Percentiles rank a stretch among this genome's conserved stretches.
Conservation (phyloP, 495 filamentous ascomycete species). For the Recurvomyces mirabilis region DNA sequence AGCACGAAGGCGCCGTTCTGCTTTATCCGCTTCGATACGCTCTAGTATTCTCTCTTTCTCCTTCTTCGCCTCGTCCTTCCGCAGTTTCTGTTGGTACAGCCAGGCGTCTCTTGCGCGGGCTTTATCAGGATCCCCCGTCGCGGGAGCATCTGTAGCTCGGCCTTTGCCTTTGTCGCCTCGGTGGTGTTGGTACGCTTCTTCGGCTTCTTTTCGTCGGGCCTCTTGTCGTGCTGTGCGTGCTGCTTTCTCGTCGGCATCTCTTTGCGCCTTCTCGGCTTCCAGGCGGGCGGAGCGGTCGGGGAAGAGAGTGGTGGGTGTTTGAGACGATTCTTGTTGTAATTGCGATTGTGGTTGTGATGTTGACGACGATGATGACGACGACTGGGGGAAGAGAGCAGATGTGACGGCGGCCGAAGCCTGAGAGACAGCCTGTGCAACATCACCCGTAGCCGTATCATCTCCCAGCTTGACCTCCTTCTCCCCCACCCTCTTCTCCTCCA, state of each 20-base stretch:
- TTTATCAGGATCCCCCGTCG: constrained; percentile 10
- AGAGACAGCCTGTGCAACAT: constrained; percentile 3
- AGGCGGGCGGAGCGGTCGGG: constrained; percentile 16
- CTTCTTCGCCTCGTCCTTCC: constrained; percentile 25
- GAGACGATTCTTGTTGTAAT: neutral
- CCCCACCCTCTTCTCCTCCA: neutral
- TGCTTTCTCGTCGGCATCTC: constrained; percentile 17
- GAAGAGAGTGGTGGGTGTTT: constrained; percentile 6
- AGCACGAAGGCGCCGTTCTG: constrained; percentile 44
- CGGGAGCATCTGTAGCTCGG: constrained; percentile 16
- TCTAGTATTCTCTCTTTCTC: constrained; percentile 28
- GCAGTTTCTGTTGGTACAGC: constrained; percentile 15
- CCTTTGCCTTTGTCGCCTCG: constrained; percentile 21
- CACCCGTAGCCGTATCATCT: neutral
- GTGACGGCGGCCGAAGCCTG: neutral
- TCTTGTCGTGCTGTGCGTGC: constrained; percentile 12
- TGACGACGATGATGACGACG: neutral
- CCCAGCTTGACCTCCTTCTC: neutral
- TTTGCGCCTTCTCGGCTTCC: constrained; percentile 11
- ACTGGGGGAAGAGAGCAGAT: neutral
- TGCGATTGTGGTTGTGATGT: too few relatives aligned
- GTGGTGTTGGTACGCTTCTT: constrained; percentile 8
- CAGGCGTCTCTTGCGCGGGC: constrained; percentile 12
- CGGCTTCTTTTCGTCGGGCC: constrained; percentile 11
- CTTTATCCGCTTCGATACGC: constrained; percentile 43